Evolutionary conservation across 2,329 filamentous ascomycete species (phyloP), one percentile per base, ranked within the genome.

Genomic region (Polychaeton citri): DNA sequence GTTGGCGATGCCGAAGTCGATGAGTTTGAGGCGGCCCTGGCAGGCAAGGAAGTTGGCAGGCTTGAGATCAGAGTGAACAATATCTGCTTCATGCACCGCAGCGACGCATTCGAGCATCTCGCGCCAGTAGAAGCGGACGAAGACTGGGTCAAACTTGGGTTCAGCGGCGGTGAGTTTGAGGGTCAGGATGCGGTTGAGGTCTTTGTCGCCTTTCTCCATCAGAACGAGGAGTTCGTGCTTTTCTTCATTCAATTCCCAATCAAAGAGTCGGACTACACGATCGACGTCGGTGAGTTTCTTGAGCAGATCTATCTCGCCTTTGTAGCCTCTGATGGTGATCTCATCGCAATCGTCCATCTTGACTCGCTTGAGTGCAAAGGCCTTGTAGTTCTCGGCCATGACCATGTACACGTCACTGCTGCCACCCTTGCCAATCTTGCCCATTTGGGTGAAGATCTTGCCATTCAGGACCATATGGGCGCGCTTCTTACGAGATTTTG

Each of bases 1-100:
- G 53, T 95, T 94, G 39, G 90, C 90, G 53, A 98, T 98, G 49
- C 90, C 90, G 57, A 98, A 98, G 61, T 98, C 90, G 52, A 98
- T 98, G 38, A 98, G 73, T 60, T 98, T 98, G 24, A 98, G 68
- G 18, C 80, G 75, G 17, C 90, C 90, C 53, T 86, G 77, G 13
- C 94, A 86, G 15, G 96, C 71, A 17, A 98, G 80, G 57, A 98
- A 98, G 57, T 98, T 98, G 50, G 87, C 87, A 0, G 90, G 90
- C 60, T 98, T 98, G 24, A 98, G 69, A 54, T 98, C 90, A 0
- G 86, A 94, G 61, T 98, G 90, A 3, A 98, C 90, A 44, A 98
- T 87, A 53, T 95, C 86, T 55, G 80, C 71, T 9, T 81, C 74
- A 55, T 98, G 90, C 1, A 98, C 86, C 1, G 88, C 76, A 47